A percentile compares a stretch with the other conserved stretches of the same genome.
phyloP scores from a whole-genome alignment of 169 alveolate species.

The Cryptosporidium sp. region DNA sequence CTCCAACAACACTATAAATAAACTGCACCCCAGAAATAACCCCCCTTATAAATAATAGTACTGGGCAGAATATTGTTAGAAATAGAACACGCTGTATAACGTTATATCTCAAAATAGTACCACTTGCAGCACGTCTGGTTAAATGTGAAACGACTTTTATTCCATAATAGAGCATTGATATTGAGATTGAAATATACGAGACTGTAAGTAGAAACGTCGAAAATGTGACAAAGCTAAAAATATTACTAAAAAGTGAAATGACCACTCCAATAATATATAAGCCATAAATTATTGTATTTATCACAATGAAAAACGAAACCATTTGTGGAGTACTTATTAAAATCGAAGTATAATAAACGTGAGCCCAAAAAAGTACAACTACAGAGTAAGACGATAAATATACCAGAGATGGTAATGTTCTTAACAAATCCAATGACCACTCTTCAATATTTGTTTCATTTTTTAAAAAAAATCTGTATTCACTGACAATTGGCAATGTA shows the following conservation, averaged over 20 bases:
- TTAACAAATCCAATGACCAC: constrained; percentile 37
- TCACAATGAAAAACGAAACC: constrained; percentile 23
- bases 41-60: constrained; percentile 46
- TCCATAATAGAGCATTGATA: constrained; percentile 62
- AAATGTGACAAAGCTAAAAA: neutral
- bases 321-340: constrained; percentile 55
- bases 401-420: constrained; percentile 59
- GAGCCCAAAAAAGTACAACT: constrained; percentile 73
- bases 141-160: constrained; percentile 48
- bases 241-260: constrained; percentile 4
- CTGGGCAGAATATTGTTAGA: constrained; percentile 71
- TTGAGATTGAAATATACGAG: constrained; percentile 18
- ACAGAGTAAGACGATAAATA: constrained; percentile 61
- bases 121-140: constrained; percentile 70
- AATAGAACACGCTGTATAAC: constrained; percentile 62
- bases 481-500: constrained; percentile 19
- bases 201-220: constrained; percentile 28
- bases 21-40: constrained; percentile 42
- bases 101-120: constrained; percentile 58
- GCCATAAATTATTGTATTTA: constrained; percentile 43
- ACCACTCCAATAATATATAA: constrained; percentile 29
- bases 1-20: constrained; percentile 1
- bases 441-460: constrained; percentile 28
- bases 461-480: neutral
- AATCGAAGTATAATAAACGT: constrained; percentile 53